These are phyloP conservation scores for Ophiocordyceps camponoti-saundersi DNA, from an alignment of 2,329 filamentous ascomycete genomes.

Conservation along the genomic window DNA sequence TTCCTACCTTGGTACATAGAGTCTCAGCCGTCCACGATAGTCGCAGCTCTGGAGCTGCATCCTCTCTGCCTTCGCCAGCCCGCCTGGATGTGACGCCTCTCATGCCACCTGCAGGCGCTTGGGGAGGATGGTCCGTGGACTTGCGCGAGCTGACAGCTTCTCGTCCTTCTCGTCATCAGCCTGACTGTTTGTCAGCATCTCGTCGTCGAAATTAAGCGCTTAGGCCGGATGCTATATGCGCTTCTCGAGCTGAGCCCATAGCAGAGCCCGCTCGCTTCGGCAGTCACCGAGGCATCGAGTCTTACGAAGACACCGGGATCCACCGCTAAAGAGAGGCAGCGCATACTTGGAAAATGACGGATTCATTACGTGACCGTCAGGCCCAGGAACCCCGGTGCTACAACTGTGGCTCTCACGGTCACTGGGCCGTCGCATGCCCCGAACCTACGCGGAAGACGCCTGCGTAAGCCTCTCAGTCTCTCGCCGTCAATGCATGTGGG, in stretches of 20 bases:
- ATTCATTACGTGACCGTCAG: slow-evolving; percentile 12
- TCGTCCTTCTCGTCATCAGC: not conserved
- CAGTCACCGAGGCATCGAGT: not conserved
- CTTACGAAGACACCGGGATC: no score
- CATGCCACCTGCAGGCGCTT: slow-evolving; percentile 5
- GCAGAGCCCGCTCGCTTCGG: not conserved
- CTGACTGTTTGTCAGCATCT: not conserved
- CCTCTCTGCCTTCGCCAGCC: slow-evolving; percentile 1
- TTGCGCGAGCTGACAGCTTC: not conserved
- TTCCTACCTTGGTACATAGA: no score
- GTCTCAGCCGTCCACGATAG: no score
- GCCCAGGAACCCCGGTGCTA: slow-evolving; percentile 28
- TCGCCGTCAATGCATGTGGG: not conserved
- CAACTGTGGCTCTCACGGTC: slow-evolving; percentile 32
- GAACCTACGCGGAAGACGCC: slow-evolving; percentile 28
- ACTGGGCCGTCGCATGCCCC: slow-evolving; percentile 36
- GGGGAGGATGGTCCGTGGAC: slow-evolving; percentile 9
- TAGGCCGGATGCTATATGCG: not conserved
- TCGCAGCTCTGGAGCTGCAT: slow-evolving; percentile 1
- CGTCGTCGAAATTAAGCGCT: not conserved
- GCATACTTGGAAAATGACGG: slow-evolving; percentile 11
- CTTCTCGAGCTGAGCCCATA: not conserved
- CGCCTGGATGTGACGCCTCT: slow-evolving; percentile 6
- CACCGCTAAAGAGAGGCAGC: not conserved
- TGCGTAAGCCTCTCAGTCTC: slow-evolving; percentile 20